Percentiles rank a stretch among this genome's conserved stretches.
Conservation (phyloP, 2,329 filamentous ascomycete genomes). For the Pleurostoma richardsiae region DNA sequence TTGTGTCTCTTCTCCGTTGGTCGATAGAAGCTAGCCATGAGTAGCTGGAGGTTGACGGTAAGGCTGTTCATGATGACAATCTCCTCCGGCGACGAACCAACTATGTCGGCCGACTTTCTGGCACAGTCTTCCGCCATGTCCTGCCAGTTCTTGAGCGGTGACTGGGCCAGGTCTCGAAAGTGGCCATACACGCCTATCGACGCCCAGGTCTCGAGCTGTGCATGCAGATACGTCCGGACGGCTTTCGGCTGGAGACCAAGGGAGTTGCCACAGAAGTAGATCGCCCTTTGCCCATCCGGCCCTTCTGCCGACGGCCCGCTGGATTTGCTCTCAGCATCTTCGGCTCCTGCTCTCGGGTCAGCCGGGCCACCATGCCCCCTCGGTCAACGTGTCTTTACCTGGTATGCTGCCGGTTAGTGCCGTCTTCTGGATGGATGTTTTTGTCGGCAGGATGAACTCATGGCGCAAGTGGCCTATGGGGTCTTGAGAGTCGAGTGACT, state of each 20-base stretch:
- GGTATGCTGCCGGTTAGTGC: no score
- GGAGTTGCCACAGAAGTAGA: constrained; percentile 89
- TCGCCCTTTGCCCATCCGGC: constrained; percentile 26
- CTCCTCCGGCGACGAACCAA: constrained; percentile 68
- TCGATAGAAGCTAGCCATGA: constrained; percentile 80
- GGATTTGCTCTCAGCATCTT: no score
- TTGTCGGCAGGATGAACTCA: constrained; percentile 75
- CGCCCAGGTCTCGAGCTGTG: constrained; percentile 79
- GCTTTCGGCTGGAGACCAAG: constrained; percentile 76
- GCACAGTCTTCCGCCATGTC: constrained; percentile 74
- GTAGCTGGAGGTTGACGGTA: constrained; percentile 74
- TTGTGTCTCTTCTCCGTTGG: constrained; percentile 64
- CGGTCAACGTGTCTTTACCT: no score
- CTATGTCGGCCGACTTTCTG: constrained; percentile 63
- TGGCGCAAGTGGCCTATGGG: constrained; percentile 55
- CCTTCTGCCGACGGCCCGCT: background rate
- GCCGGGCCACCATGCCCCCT: no score
- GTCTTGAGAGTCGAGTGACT: constrained; percentile 54
- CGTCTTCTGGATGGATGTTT: constrained; percentile 16
- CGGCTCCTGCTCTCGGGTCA: no score
- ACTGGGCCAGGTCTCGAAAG: constrained; percentile 64
- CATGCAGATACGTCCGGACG: constrained; percentile 59
- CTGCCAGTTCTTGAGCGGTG: constrained; percentile 67
- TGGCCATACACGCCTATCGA: constrained; percentile 81
- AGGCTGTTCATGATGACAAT: constrained; percentile 86